These are phyloP conservation scores for Luffa aegyptiaca DNA, from an alignment of 306 rosid genomes.

Conservation along the genomic window DNA sequence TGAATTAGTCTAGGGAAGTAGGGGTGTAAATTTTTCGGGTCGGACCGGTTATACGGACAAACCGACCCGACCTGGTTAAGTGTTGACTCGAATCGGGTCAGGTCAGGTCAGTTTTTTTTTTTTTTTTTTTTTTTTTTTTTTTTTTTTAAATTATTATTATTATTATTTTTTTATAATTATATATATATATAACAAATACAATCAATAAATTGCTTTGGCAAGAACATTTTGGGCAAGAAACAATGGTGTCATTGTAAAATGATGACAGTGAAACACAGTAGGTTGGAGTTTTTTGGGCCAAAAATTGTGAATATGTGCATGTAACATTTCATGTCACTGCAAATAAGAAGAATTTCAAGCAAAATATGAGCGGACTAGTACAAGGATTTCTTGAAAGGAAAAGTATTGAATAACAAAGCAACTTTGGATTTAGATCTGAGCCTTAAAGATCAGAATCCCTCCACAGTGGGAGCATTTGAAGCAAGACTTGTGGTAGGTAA, in stretches of 20 bases:
- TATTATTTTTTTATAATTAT: no score
- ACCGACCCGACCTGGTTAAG: no score
- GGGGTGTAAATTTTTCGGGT: no score
- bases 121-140: no score
- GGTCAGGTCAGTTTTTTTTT: no score
- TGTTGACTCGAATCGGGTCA: no score
- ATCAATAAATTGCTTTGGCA: constrained; percentile 13
- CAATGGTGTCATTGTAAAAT: constrained; percentile 69
- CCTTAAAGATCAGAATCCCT: constrained; percentile 38
- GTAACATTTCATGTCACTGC: constrained; percentile 95
- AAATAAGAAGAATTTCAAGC: constrained; percentile 9
- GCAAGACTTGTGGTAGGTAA: constrained; percentile 82
- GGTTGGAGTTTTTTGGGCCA: constrained; percentile 62
- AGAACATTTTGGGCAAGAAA: constrained; percentile 61
- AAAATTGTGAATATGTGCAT: constrained; percentile 76
- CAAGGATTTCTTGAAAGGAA: background rate
- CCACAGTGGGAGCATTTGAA: constrained; percentile 95
- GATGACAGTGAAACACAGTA: constrained; percentile 89
- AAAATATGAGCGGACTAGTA: background rate
- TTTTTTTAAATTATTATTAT: no score
- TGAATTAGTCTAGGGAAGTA: no score
- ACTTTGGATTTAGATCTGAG: background rate
- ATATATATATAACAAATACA: no score
- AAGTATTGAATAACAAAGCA: background rate
- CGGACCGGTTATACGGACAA: no score